Conservation (phyloP, 2,329 filamentous ascomycete species). For the Ploettnerulaceae sp. region DNA sequence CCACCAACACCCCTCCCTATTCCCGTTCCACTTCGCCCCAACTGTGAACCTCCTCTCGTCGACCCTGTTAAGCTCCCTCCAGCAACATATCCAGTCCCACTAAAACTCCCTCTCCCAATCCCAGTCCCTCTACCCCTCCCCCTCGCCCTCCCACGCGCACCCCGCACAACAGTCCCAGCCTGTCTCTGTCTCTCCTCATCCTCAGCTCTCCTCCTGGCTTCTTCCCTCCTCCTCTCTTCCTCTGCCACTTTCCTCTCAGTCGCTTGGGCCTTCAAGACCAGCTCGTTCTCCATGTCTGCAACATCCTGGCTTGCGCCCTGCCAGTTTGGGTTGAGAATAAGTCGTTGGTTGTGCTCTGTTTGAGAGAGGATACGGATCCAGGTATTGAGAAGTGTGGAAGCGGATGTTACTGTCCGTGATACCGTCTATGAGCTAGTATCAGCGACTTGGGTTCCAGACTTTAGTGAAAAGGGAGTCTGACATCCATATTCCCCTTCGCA, state of each 20-base stretch:
- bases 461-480: slow-evolving; percentile 36
- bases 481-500: slow-evolving; percentile 73
- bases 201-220: slow-evolving; percentile 57
- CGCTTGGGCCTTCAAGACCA: slow-evolving; percentile 65
- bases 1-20: slow-evolving; percentile 44
- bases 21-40: slow-evolving; percentile 38
- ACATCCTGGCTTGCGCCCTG: slow-evolving; percentile 84
- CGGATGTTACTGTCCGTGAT: slow-evolving; percentile 76
- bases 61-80: slow-evolving; percentile 14
- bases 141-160: slow-evolving; percentile 30
- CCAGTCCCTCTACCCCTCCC: slow-evolving; percentile 27
- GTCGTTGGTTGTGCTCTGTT: slow-evolving; percentile 92
- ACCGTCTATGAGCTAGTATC: slow-evolving; percentile 57
- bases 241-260: slow-evolving; percentile 72
- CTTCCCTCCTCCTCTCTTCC: slow-evolving; percentile 72
- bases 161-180: slow-evolving; percentile 37
- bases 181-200: slow-evolving; percentile 49
- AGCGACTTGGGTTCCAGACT: background rate
- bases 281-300: slow-evolving; percentile 80
- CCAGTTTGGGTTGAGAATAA: slow-evolving; percentile 86
- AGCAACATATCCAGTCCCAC: slow-evolving; percentile 25
- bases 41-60: slow-evolving; percentile 28
- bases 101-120: slow-evolving; percentile 20
- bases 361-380: slow-evolving; percentile 96
- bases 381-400: slow-evolving; percentile 84